A percentile compares a stretch with the other conserved stretches of the same genome.
Conservation (phyloP, 2,329 filamentous ascomycete genomes). For the Plectosphaerella sp. region DNA sequence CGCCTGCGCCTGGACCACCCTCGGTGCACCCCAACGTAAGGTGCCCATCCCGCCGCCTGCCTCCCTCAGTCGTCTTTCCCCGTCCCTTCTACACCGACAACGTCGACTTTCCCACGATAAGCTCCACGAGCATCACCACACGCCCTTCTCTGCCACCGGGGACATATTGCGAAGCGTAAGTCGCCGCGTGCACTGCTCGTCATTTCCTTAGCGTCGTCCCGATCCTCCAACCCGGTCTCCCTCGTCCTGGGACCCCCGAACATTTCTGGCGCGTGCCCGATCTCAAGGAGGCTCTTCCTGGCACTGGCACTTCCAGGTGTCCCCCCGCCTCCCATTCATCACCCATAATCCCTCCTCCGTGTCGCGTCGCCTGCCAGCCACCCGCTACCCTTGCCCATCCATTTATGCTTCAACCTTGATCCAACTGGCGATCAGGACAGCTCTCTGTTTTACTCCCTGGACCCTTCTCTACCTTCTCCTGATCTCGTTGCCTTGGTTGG, state of each 20-base stretch:
- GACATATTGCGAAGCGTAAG: conserved; percentile 3
- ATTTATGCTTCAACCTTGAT: not conserved
- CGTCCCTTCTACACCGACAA: conserved; percentile 5
- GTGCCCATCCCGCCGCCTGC: not conserved
- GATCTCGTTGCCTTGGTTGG: conserved; percentile 1
- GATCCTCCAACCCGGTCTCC: not conserved
- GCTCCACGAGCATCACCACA: not conserved
- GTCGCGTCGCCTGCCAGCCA: no score
- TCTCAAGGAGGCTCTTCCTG: no score
- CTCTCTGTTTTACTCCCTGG: not conserved
- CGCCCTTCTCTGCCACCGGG: not conserved
- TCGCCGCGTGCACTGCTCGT: not conserved
- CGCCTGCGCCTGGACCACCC: not conserved
- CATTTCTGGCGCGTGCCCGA: no score
- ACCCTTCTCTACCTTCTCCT: not conserved
- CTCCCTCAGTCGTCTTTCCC: not conserved
- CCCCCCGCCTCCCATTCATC: not conserved
- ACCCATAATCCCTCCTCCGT: not conserved
- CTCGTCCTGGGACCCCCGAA: not conserved
- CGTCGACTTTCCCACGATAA: conserved; percentile 4
- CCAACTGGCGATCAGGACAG: not conserved
- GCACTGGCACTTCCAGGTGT: not conserved
- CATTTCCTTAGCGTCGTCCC: not conserved
- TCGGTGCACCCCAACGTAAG: not conserved
- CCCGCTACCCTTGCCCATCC: no score